Percentiles rank a stretch among this genome's conserved stretches.
Evolutionary conservation across 106 monocot species (phyloP).

Genomic region (Cymbidium sinense): DNA sequence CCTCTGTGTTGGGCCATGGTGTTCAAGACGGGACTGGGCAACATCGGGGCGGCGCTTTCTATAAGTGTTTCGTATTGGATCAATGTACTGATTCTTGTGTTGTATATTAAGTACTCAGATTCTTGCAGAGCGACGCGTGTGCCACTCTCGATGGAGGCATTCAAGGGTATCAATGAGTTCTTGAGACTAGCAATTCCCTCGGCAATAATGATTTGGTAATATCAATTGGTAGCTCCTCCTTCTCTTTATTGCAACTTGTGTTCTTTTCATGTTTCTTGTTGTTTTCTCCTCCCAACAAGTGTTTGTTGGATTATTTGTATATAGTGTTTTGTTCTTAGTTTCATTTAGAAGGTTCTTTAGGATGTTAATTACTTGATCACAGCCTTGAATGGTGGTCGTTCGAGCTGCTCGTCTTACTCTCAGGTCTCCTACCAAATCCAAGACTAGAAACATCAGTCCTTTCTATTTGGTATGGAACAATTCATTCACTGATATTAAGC

Average conservation of each 20-base stretch:
- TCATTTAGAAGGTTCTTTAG: background rate
- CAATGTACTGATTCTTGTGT: constrained; percentile 34
- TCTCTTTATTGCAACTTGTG: background rate
- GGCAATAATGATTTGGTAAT: constrained; percentile 23
- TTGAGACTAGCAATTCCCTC: constrained; percentile 14
- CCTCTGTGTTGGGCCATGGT: constrained; percentile 57
- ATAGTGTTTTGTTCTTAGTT: background rate
- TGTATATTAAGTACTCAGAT: constrained; percentile 41
- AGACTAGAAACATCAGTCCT: constrained; percentile 58
- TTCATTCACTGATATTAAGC: background rate
- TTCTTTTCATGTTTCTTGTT: background rate
- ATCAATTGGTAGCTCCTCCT: background rate
- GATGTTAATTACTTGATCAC: background rate
- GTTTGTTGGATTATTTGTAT: background rate
- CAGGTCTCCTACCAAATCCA: constrained; percentile 59
- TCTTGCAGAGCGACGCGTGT: constrained; percentile 43
- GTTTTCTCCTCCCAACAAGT: background rate
- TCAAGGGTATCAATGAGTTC: constrained; percentile 10
- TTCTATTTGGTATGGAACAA: constrained; percentile 42
- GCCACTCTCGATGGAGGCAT: constrained; percentile 34
- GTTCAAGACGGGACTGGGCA: constrained; percentile 38
- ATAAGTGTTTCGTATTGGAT: constrained; percentile 41
- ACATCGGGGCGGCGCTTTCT: constrained; percentile 52
- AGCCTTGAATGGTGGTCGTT: constrained; percentile 70
- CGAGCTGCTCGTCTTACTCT: constrained; percentile 49